phyloP scores from a whole-genome alignment of 2,329 filamentous ascomycete genomes.

The Celoporthe dispersa region DNA sequence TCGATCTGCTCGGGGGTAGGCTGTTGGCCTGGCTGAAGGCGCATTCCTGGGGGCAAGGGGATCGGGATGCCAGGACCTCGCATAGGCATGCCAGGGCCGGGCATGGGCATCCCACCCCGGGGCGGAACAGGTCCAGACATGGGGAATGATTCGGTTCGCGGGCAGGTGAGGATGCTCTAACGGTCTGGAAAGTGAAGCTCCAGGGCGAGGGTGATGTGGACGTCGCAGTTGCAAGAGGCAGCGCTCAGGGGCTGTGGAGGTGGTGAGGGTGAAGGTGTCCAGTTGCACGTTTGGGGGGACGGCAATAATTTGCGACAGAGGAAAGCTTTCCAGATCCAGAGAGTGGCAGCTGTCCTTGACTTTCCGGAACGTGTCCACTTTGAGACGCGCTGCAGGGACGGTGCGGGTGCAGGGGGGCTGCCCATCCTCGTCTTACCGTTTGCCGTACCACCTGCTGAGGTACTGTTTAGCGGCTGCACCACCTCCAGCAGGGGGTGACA shows the following conservation, averaged over 20 bases:
- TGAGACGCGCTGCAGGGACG: constrained; percentile 10
- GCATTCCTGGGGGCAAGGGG: constrained; percentile 35
- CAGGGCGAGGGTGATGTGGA: background rate
- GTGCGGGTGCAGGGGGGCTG: constrained; percentile 4
- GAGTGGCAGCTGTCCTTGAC: background rate
- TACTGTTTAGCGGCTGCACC: background rate
- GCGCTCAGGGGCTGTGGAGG: background rate
- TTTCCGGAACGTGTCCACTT: constrained; percentile 19
- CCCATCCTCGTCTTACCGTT: background rate
- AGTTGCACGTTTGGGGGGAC: background rate
- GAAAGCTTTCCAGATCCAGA: background rate
- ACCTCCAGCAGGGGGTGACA: background rate
- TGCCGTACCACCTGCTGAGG: background rate
- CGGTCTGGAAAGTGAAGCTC: background rate
- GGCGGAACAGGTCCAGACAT: constrained; percentile 25
- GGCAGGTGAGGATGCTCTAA: background rate
- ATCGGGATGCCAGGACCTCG: constrained; percentile 23
- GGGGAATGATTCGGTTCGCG: background rate
- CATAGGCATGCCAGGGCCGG: constrained; percentile 25
- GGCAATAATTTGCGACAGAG: constrained; percentile 1
- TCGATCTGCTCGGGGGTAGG: constrained; percentile 78
- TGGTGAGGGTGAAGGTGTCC: background rate
- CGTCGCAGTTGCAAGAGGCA: background rate
- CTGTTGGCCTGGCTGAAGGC: constrained; percentile 37
- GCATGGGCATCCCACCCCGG: constrained; percentile 26